Evolutionary conservation across 1,139 yeast species (phyloP).

Genomic region (Eremothecium sinecaudum): DNA sequence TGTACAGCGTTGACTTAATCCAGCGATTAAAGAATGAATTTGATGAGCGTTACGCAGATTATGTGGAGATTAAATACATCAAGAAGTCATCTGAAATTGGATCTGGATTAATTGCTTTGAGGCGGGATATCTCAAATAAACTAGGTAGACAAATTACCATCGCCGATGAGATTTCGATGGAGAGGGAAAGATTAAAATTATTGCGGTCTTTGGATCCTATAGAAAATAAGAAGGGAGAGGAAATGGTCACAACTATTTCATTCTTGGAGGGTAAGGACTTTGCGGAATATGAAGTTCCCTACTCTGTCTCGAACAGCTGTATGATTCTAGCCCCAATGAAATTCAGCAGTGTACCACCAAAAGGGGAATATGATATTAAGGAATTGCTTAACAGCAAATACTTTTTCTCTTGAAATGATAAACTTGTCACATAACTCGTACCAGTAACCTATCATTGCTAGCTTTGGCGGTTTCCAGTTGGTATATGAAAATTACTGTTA

Average conservation of each 20-base stretch:
- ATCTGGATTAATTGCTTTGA: slow-evolving; percentile 39
- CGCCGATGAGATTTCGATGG: slow-evolving; percentile 66
- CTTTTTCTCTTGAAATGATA: slow-evolving; percentile 68
- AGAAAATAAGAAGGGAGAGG: slow-evolving; percentile 42
- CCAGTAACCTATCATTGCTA: too few relatives aligned
- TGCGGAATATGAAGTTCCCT: slow-evolving; percentile 24
- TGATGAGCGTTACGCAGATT: slow-evolving; percentile 66
- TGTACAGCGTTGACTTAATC: slow-evolving; percentile 69
- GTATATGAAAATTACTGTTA: too few relatives aligned
- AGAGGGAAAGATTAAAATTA: slow-evolving; percentile 51
- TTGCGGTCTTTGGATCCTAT: slow-evolving; percentile 45
- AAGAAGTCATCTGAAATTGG: slow-evolving; percentile 49
- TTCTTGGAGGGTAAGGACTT: slow-evolving; percentile 38
- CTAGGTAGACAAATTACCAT: slow-evolving; percentile 53
- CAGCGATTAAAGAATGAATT: slow-evolving; percentile 68
- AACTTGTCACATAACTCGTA: too few relatives aligned
- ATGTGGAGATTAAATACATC: slow-evolving; percentile 50
- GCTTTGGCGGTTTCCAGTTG: too few relatives aligned
- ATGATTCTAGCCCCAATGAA: slow-evolving; percentile 49
- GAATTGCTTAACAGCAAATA: slow-evolving; percentile 65
- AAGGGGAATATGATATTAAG: slow-evolving; percentile 76
- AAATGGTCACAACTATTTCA: slow-evolving; percentile 67
- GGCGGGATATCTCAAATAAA: slow-evolving; percentile 41
- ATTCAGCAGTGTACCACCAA: slow-evolving; percentile 68
- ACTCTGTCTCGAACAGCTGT: slow-evolving; percentile 24